Conservation (phyloP, 2,329 filamentous ascomycete genomes). For the Nigrospora sphaerica region DNA sequence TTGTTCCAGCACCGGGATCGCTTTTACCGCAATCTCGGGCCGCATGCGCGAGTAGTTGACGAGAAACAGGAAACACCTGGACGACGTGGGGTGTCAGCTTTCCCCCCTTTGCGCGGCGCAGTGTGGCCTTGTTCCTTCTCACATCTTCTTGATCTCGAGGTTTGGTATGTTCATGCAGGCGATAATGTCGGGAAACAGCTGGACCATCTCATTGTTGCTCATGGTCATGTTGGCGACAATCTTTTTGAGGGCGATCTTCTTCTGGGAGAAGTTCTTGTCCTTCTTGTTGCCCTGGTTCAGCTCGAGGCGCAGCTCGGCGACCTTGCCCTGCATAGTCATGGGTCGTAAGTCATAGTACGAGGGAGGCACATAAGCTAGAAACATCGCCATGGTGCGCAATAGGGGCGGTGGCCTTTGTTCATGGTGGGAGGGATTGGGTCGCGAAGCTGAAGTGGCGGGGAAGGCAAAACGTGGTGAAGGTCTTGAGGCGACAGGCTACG, state of each 20-base stretch:
- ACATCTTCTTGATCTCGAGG: conserved; percentile 99
- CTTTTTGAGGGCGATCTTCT: conserved; percentile 98
- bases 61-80: conserved; percentile 92
- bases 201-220: conserved; percentile 99
- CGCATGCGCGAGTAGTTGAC: conserved; percentile 96
- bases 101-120: conserved; percentile 6
- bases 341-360: conserved; percentile 40
- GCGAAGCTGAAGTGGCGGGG: no score
- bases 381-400: conserved; percentile 32
- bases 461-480: no score
- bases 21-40: conserved; percentile 88
- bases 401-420: not conserved
- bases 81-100: conserved; percentile 17
- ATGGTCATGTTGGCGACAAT: conserved; percentile 99
- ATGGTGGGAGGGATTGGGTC: not conserved
- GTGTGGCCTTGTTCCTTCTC: conserved; percentile 9
- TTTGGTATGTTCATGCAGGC: conserved; percentile 91
- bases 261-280: conserved; percentile 90
- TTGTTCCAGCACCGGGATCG: conserved; percentile 77
- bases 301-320: conserved; percentile 91
- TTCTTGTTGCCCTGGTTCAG: conserved; percentile 92
- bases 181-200: conserved; percentile 90
- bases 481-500: no score
- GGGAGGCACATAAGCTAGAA: conserved; percentile 45
- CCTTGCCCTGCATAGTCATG: conserved; percentile 81